phyloP scores from a whole-genome alignment of 495 filamentous ascomycete species.

The Corynascus novoguineensis region DNA sequence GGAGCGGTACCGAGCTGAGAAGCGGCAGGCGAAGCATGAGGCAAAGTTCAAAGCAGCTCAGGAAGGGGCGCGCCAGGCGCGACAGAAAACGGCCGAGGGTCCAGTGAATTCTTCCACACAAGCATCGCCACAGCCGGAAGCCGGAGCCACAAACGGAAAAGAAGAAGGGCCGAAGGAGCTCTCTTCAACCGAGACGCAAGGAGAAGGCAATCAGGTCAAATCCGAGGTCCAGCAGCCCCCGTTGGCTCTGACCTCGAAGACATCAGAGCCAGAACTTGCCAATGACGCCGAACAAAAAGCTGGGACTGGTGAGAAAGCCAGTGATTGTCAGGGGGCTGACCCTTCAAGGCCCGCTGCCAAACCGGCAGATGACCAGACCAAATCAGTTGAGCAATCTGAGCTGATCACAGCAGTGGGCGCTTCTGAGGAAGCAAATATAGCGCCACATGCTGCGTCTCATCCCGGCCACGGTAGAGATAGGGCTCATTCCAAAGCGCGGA shows the following conservation, averaged over 20 bases:
- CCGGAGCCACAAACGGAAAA: neutral
- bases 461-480: neutral
- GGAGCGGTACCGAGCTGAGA: constrained; percentile 30
- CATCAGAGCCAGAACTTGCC: neutral
- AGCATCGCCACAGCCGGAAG: neutral
- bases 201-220: neutral
- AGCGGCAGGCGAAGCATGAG: constrained; percentile 23
- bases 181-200: neutral
- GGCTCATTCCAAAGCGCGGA: neutral
- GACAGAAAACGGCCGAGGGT: too few relatives aligned
- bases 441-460: neutral
- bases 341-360: neutral
- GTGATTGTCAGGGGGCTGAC: too few relatives aligned
- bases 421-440: neutral
- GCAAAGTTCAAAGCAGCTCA: constrained; percentile 28
- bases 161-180: neutral
- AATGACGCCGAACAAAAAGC: neutral
- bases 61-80: neutral
- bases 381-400: neutral
- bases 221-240: constrained; percentile 17
- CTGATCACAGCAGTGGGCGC: neutral
- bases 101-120: too few relatives aligned
- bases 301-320: neutral
- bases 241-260: constrained; percentile 7
- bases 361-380: neutral